Conservation (phyloP, 2,329 filamentous ascomycete species). For the Mariannaea elegans region DNA sequence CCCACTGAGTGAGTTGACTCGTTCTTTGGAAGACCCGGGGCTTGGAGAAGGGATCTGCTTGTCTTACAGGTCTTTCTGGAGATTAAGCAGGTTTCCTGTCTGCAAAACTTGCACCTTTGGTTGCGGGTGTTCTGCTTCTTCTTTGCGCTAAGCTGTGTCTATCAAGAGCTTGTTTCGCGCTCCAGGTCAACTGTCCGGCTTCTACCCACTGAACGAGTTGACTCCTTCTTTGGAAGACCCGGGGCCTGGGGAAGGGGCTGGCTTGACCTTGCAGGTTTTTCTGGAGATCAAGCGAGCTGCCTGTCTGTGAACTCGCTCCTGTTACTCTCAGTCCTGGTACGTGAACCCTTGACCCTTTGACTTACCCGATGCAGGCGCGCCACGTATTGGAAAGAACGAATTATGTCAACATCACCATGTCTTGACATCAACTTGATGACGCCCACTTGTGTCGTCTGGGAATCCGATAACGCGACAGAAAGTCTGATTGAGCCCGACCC, state of each 20-base stretch:
- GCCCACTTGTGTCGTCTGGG: conserved; percentile 9
- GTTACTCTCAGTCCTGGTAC: too few relatives aligned
- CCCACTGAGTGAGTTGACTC: conserved; percentile 12
- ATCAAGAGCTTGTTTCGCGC: neutral
- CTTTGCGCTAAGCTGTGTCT: too few relatives aligned
- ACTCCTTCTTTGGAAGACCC: conserved; percentile 10
- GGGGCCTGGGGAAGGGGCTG: conserved; percentile 7
- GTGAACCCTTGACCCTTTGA: neutral
- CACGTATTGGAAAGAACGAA: neutral
- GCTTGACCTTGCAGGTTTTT: conserved; percentile 8
- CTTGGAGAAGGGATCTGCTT: neutral
- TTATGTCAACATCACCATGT: conserved; percentile 6
- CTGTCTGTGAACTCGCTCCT: conserved; percentile 5
- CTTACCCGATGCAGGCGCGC: conserved; percentile 5
- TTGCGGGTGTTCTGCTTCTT: neutral
- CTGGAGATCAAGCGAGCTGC: conserved; percentile 10
- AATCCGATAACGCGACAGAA: conserved; percentile 1
- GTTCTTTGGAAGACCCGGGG: conserved; percentile 10
- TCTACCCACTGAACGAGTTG: conserved; percentile 13
- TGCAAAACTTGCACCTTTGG: neutral
- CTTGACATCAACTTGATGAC: conserved; percentile 10
- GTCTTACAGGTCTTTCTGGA: conserved; percentile 15
- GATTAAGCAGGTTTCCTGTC: conserved; percentile 7
- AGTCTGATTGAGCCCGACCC: conserved; percentile 15
- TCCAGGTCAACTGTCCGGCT: neutral